Base-by-base conservation (phyloP, 2,329 filamentous ascomycete genomes). In the Aureobasidium vineae region DNA sequence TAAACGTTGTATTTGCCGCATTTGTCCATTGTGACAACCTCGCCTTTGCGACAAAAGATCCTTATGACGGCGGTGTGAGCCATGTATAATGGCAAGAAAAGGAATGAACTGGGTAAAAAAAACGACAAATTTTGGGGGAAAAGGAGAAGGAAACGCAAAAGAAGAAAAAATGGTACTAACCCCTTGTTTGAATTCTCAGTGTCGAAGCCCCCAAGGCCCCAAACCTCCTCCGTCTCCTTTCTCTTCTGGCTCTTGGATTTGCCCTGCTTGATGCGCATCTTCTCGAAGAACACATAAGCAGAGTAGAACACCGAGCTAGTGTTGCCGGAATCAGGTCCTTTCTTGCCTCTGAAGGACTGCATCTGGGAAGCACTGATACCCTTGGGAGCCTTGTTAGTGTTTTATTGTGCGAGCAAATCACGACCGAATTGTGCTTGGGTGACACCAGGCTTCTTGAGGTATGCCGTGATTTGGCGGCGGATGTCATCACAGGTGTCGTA, bases 401-500 rank as follows among this genome's bases (percentile, higher is more conserved):
- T 33, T 61, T 78, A 80, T 19, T 1, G 79, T 75, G 63, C 80
- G 38, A 77, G 76, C 33, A 86, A 76, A 49, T 81, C 78, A 40
- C 83, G 80, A 26, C 80, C 76, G 71, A 88, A 84, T 16, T 75
- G 77, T 0, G 84, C 82, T 71, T 85, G 80, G 0, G 81, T 85
- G 57, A 85, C 75, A 52, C 76, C 76, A 0, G 79, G 76, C 47
- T 80, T 76, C 19, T 74, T 72, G 15, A 87, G 76, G 67, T 83
- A 76, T 1, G 79, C 79, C 31, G 78, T 78, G 70, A 87, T 85
- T 76, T 87, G 86, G 72, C 78, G 80, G 57, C 85, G 81, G 16
- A 87, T 72, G 60, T 84, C 83, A 69, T 87, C 81, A 74, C 85
- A 87, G 3, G 81, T 84, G 69, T 87, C 84, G 71, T 77, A 87